A percentile compares a stretch with the other conserved stretches of the same genome.
Evolutionary conservation across 106 monocot species (phyloP).

Genomic region (Chionographis japonica): DNA sequence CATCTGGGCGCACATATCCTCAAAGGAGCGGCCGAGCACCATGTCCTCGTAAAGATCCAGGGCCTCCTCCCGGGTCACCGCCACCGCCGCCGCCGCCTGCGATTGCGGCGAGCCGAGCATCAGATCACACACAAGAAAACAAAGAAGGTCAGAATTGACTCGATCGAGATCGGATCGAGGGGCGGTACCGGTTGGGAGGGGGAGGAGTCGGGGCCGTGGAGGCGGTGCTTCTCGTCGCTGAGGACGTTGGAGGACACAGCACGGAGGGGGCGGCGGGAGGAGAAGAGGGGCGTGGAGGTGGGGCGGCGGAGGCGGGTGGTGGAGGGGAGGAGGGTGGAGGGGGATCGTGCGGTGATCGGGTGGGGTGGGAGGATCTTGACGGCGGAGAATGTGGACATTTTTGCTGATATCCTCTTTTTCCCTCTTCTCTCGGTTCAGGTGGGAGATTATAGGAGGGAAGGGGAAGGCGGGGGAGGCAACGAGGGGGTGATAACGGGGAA

Average conservation of each 20-base stretch:
- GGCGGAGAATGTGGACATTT: constrained; percentile 45
- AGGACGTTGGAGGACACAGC: constrained; percentile 51
- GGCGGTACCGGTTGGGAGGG: constrained; percentile 17
- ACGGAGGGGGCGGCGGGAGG: constrained; percentile 19
- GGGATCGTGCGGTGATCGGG: background rate
- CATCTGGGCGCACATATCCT: constrained; percentile 99
- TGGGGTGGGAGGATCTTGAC: constrained; percentile 14
- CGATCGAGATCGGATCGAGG: no score
- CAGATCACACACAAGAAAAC: no score
- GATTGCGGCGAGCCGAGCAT: background rate
- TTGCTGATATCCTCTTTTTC: background rate
- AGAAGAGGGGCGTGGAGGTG: background rate
- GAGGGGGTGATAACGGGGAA: no score
- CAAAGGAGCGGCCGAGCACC: constrained; percentile 74
- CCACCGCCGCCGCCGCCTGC: constrained; percentile 6
- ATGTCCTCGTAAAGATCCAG: constrained; percentile 96
- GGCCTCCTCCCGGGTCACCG: constrained; percentile 54
- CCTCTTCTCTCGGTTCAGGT: background rate
- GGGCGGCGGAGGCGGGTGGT: background rate
- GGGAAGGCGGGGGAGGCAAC: constrained; percentile 8
- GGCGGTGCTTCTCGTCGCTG: constrained; percentile 7
- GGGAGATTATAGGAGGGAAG: background rate
- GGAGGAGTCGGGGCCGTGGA: constrained; percentile 3
- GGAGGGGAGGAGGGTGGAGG: constrained; percentile 1
- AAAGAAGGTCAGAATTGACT: no score